Percentiles rank a stretch among this genome's conserved stretches.
Conservation (phyloP, 73 alveolate genomes). For the Blepharisma stoltei region DNA sequence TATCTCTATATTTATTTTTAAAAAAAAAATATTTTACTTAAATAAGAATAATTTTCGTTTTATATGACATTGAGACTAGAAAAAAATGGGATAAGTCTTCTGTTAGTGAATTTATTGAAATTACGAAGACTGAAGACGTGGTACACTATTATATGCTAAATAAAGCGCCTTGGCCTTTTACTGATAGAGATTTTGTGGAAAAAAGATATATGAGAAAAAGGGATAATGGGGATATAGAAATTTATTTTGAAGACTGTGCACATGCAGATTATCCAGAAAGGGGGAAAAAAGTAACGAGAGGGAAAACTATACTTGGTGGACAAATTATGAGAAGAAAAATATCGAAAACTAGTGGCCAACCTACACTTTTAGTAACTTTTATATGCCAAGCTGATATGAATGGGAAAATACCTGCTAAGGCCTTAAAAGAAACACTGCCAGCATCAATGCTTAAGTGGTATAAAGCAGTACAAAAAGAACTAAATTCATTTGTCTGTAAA, state of each 20-base stretch:
- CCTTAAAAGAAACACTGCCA: constrained; percentile 10
- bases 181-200: constrained; percentile 26
- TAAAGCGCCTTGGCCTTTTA: constrained; percentile 30
- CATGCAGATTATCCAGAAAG: neutral
- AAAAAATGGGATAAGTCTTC: neutral
- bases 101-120: neutral
- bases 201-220: constrained; percentile 21
- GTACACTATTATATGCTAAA: constrained; percentile 18
- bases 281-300: neutral
- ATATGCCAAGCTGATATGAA: constrained; percentile 24
- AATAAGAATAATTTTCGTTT: neutral
- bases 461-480: neutral
- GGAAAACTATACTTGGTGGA: constrained; percentile 16
- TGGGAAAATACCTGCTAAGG: constrained; percentile 2
- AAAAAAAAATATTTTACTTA: no score
- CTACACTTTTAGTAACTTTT: neutral
- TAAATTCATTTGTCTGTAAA: neutral
- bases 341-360: constrained; percentile 9
- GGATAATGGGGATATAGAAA: constrained; percentile 23
- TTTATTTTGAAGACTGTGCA: neutral
- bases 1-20: no score
- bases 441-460: neutral
- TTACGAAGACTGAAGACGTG: neutral
- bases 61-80: neutral
- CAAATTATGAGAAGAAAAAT: neutral